These are phyloP conservation scores for Chiua sp. DNA, from an alignment of 1,284 basidiomycete genomes.

Conservation along the genomic window DNA sequence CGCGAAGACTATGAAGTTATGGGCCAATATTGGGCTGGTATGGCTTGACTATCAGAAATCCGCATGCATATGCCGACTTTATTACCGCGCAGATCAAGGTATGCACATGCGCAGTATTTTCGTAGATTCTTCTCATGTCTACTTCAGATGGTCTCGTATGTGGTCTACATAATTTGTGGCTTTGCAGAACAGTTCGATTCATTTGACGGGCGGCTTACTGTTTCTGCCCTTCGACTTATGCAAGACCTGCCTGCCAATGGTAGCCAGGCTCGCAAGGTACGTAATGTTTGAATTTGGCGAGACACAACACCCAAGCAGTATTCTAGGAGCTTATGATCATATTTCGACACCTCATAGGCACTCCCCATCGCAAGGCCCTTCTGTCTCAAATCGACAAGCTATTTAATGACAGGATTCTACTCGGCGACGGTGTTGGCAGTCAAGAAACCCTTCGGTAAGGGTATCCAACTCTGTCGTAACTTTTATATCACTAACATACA, in stretches of 20 bases:
- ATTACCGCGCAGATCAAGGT: conserved; percentile 95
- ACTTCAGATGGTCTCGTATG: conserved; percentile 85
- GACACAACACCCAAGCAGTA: conserved; percentile 5
- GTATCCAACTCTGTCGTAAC: background rate
- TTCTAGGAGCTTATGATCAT: conserved; percentile 90
- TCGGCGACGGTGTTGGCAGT: conserved; percentile 83
- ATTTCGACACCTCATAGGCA: conserved; percentile 89
- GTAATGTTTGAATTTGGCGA: conserved; percentile 1
- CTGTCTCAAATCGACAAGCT: conserved; percentile 90
- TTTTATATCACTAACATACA: conserved; percentile 13
- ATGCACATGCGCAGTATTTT: conserved; percentile 3
- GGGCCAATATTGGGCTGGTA: conserved; percentile 83
- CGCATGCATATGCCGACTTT: conserved; percentile 85
- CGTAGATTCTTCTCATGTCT: conserved; percentile 5
- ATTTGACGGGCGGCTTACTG: conserved; percentile 84
- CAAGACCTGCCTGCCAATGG: conserved; percentile 94
- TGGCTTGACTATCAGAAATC: conserved; percentile 81
- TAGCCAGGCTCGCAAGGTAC: conserved; percentile 80
- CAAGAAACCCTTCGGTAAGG: conserved; percentile 82
- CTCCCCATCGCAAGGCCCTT: conserved; percentile 82
- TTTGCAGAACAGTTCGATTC: conserved; percentile 72
- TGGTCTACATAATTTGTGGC: conserved; percentile 90
- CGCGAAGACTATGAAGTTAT: conserved; percentile 82
- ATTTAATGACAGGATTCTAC: conserved; percentile 89
- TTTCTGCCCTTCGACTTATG: conserved; percentile 84